Evolutionary conservation across 441 rosid genomes (phyloP).

Genomic region (Eruca vesicaria): DNA sequence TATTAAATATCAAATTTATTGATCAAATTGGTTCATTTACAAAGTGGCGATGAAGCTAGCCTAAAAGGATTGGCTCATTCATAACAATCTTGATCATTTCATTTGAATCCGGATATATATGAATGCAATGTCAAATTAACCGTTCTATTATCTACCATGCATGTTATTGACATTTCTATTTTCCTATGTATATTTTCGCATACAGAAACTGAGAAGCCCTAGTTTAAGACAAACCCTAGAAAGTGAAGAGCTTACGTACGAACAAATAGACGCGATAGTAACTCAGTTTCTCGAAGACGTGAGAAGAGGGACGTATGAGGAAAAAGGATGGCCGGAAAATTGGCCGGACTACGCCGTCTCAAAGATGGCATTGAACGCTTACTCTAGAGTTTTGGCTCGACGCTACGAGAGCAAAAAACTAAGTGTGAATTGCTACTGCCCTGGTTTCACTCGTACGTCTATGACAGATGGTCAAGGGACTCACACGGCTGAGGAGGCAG

Average conservation of each 20-base stretch:
- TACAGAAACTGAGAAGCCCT: conserved; percentile 73
- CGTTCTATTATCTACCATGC: not conserved
- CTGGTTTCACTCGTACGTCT: conserved; percentile 81
- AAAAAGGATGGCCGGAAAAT: conserved; percentile 73
- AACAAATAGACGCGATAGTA: conserved; percentile 52
- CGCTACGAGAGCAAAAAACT: conserved; percentile 35
- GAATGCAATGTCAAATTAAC: not conserved
- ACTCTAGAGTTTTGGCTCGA: conserved; percentile 64
- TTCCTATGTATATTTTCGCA: not conserved
- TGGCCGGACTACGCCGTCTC: conserved; percentile 91
- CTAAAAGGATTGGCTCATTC: too few relatives aligned
- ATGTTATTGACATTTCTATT: not conserved
- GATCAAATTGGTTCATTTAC: too few relatives aligned
- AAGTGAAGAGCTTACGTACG: conserved; percentile 40
- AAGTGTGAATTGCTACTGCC: conserved; percentile 73
- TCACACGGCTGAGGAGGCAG: conserved; percentile 65
- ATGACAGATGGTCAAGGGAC: conserved; percentile 78
- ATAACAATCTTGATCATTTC: not conserved
- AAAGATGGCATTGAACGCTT: conserved; percentile 78
- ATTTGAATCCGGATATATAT: not conserved
- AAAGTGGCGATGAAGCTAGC: too few relatives aligned
- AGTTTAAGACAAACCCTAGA: conserved; percentile 42
- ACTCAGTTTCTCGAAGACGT: conserved; percentile 48
- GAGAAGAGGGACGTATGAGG: conserved; percentile 59
- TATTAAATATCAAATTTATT: too few relatives aligned